These are phyloP conservation scores for Tillandsia fasciculata DNA, from an alignment of 176 grass and related monocot species.

Conservation along the genomic window DNA sequence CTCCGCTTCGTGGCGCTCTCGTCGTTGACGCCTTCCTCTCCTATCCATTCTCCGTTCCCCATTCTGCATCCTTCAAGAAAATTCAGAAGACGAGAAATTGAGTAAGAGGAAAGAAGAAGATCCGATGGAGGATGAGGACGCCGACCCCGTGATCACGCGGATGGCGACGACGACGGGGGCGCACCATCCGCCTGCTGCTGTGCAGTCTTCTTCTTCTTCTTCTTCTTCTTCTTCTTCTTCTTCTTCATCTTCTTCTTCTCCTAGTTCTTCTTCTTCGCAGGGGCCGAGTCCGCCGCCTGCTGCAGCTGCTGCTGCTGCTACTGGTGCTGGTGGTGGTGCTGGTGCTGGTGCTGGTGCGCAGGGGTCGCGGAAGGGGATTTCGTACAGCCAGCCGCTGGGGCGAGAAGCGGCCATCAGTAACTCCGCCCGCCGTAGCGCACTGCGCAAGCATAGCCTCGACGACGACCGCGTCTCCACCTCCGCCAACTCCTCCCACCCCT, in stretches of 20 bases:
- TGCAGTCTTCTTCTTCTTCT: too few relatives aligned
- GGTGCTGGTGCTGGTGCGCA: slow-evolving; percentile 17
- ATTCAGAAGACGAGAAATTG: neutral
- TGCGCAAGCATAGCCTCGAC: slow-evolving; percentile 74
- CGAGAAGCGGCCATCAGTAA: slow-evolving; percentile 29
- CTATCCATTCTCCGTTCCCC: neutral
- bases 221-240: too few relatives aligned
- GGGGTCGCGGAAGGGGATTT: slow-evolving; percentile 42
- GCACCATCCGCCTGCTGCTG: too few relatives aligned
- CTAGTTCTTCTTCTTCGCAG: too few relatives aligned
- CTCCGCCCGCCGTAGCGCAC: slow-evolving; percentile 40
- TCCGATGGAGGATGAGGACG: slow-evolving; percentile 1
- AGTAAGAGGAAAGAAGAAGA: neutral
- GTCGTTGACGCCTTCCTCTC: neutral
- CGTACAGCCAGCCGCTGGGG: slow-evolving; percentile 75
- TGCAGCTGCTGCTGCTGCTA: slow-evolving; percentile 11
- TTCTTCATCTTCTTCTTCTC: too few relatives aligned
- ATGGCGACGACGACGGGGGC: neutral
- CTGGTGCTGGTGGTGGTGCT: slow-evolving; percentile 12
- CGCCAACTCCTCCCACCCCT: slow-evolving; percentile 31
- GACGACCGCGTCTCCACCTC: slow-evolving; percentile 29
- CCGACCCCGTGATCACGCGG: neutral
- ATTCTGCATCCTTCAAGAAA: neutral
- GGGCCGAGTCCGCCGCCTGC: too few relatives aligned
- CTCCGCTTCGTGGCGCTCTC: neutral